These are phyloP conservation scores for Beta macrorhiza DNA, from an alignment of 179 eudicot species.

Conservation along the genomic window DNA sequence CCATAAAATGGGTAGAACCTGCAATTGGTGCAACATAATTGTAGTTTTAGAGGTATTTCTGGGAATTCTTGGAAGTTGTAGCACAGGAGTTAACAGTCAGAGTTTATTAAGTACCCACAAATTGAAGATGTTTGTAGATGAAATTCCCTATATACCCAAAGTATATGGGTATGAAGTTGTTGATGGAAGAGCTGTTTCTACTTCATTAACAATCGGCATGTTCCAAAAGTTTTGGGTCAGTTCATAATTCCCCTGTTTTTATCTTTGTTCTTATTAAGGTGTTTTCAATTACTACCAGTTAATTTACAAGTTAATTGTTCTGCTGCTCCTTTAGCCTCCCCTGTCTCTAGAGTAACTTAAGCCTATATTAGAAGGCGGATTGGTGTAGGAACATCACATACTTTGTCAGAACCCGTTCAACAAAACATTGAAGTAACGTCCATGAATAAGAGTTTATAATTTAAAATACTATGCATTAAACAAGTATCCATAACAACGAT, in stretches of 20 bases:
- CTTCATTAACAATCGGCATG: slow-evolving; percentile 56
- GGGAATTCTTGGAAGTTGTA: background rate
- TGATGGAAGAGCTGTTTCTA: slow-evolving; percentile 38
- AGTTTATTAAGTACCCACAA: background rate
- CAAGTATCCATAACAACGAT: too few relatives aligned
- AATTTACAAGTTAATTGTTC: too few relatives aligned
- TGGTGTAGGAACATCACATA: too few relatives aligned
- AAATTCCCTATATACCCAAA: slow-evolving; percentile 60
- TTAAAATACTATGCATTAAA: too few relatives aligned
- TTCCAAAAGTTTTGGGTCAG: slow-evolving; percentile 63
- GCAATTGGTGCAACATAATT: background rate
- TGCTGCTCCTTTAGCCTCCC: too few relatives aligned
- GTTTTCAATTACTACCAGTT: too few relatives aligned
- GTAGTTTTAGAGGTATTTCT: background rate
- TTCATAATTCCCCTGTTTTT: background rate
- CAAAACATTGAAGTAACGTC: too few relatives aligned
- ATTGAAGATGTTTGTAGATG: slow-evolving; percentile 63
- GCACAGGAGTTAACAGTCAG: background rate
- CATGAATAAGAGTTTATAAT: too few relatives aligned
- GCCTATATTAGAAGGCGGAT: too few relatives aligned
- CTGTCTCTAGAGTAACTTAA: too few relatives aligned
- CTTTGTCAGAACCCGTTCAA: too few relatives aligned
- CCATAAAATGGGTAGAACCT: background rate
- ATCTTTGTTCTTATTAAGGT: background rate
- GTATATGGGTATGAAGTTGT: slow-evolving; percentile 39